Evolutionary conservation across 495 filamentous ascomycete genomes (phyloP), one percentile per base, ranked within the genome.

Genomic region (Podospora anserina): DNA sequence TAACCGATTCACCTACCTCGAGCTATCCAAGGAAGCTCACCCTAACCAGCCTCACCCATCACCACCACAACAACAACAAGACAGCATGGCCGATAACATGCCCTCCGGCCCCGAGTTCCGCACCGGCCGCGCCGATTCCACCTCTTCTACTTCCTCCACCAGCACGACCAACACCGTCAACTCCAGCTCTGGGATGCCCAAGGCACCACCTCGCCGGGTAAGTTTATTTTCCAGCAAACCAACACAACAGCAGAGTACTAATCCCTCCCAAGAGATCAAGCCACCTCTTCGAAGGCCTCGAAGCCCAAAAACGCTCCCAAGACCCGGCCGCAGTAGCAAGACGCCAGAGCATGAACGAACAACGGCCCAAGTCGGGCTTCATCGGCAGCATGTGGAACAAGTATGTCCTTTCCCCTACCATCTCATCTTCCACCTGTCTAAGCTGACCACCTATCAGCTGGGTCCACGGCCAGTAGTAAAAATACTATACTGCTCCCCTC

Each of bases 321-420:
- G 81, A 84, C 64, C 76, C 80, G 13, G 67, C 2, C 60, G 76
- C 78, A 2, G 39, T 80, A 2, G 80, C 80, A 26, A 74, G 82
- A 49, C 80, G 82, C 4, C 77, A 81, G 71, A 82, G 79, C 68
- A 70, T 84, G 27, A 76, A 72, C 66, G 82, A 84, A 61, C 82
- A 84, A 77, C 80, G 78, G 63, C 79, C 79, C 15, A 54, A 68
- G 26, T 9, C 74, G 9, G 82, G 82, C 56, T 78, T 83, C 70
- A 72, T 84, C 62, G 81, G 79, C 15, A 70, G 75, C 71, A 82
- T 83, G 81, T 84, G 82, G 82, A 72, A 81, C 61, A 80, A 78
- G 82, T 84, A 64, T 34, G 77, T 69, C 39, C 49, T 26, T 56
- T 53, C 26, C 18, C 55, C 23, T 23, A 23, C 23, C 23, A 23